These are phyloP conservation scores for Phaeosphaeriaceae sp. DNA, from an alignment of 2,329 filamentous ascomycete genomes.

Conservation along the genomic window DNA sequence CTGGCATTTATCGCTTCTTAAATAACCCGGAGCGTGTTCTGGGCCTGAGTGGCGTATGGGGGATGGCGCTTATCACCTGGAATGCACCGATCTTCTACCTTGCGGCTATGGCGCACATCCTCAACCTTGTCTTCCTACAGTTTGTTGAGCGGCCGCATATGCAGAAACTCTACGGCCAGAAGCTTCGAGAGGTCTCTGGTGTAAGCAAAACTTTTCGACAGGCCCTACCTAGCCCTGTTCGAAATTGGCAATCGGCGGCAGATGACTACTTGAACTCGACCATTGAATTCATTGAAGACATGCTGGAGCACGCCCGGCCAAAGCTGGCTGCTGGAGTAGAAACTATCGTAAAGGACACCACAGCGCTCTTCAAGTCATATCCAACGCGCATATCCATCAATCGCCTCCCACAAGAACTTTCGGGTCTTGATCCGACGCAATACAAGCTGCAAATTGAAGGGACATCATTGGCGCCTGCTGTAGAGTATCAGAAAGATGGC, in stretches of 20 bases:
- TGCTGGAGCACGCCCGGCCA: conserved; percentile 82
- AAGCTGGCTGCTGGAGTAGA: conserved; percentile 87
- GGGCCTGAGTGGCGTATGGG: conserved; percentile 94
- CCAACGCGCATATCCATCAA: conserved; percentile 85
- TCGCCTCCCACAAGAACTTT: conserved; percentile 77
- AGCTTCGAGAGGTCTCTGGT: conserved; percentile 83
- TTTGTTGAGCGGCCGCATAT: conserved; percentile 96
- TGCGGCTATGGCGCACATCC: conserved; percentile 81
- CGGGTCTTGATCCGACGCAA: conserved; percentile 77
- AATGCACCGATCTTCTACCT: conserved; percentile 86
- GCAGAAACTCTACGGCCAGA: conserved; percentile 92
- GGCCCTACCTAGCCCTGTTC: conserved; percentile 81
- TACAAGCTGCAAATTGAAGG: conserved; percentile 81
- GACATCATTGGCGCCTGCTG: conserved; percentile 56
- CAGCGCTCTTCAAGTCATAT: conserved; percentile 85
- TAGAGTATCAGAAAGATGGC: conserved; percentile 66
- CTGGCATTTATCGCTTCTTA: conserved; percentile 95
- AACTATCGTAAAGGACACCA: conserved; percentile 86
- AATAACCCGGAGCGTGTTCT: conserved; percentile 97
- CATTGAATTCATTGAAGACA: conserved; percentile 86
- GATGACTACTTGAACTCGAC: conserved; percentile 88
- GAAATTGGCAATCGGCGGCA: conserved; percentile 82
- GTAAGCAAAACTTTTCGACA: conserved; percentile 89
- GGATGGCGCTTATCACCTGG: conserved; percentile 90
- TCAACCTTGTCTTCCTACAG: conserved; percentile 87